Evolutionary conservation across 768 basidiomycete species (phyloP), one percentile per base, ranked within the genome.

Genomic region (Pisolithus microcarpus): DNA sequence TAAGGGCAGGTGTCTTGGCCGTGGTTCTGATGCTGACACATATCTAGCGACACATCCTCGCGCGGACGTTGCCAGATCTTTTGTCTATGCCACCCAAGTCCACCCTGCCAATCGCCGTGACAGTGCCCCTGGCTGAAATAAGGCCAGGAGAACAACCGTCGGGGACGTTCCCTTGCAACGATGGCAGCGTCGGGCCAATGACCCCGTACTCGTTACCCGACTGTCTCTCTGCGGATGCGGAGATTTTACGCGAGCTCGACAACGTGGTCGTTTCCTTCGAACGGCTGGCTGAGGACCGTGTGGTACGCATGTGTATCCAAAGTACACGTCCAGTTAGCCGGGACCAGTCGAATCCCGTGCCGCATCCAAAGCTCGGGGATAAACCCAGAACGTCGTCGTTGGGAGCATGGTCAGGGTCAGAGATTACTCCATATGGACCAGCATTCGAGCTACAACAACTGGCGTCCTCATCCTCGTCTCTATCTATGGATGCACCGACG

Each of bases 231-330:
- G 66, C 75, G 21, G 79, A 81, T 51, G 61, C 72, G 48, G 68
- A 72, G 39, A 74, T 72, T 39, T 72, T 74, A 38, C 56, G 36
- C 24, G 74, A 70, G 38, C 73, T 85, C 39, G 76, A 75, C 50
- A 79, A 76, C 39, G 69, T 89, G 48, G 79, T 84, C 56, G 82
- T 90, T 62, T 84, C 84, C 38, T 86, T 90, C 58, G 87, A 89
- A 56, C 70, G 84, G 43, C 75, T 72, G 30, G 72, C 75, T 45
- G 77, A 83, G 56, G 78, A 84, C 60, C 83, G 85, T 52, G 84
- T 80, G 68, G 83, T 87, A 57, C 82, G 81, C 48, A 84, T 87
- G 38, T 76, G 81, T 56, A 85, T 87, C 56, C 82, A 87, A 58
- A 78, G 82, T 40, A 72, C 79, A 7, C 71, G 80, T 4, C 70